phyloP scores from a whole-genome alignment of 1,284 basidiomycete species.

The Sporisorium graminicola region DNA sequence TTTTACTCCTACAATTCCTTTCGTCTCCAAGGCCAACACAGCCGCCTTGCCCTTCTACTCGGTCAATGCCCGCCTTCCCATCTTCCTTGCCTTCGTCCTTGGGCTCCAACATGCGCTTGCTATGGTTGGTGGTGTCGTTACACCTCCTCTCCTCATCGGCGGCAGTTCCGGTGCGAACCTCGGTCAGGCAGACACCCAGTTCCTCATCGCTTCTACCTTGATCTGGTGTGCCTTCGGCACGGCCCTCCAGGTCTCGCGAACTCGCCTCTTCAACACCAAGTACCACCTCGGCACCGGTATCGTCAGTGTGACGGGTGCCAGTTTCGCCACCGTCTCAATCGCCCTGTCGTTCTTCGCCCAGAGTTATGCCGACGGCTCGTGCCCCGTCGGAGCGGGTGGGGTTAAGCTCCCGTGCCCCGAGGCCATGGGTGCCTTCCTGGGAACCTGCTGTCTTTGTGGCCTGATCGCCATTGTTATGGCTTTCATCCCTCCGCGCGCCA shows the following conservation, averaged over 20 bases:
- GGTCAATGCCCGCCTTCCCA: conserved; percentile 24
- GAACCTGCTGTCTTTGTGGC: conserved; percentile 36
- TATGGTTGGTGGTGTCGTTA: conserved; percentile 39
- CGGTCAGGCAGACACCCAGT: conserved; percentile 22
- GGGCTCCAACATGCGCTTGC: conserved; percentile 32
- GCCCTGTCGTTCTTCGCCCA: conserved; percentile 41
- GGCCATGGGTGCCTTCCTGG: conserved; percentile 36
- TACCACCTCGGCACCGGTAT: conserved; percentile 48
- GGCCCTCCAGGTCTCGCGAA: conserved; percentile 32
- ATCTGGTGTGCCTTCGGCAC: conserved; percentile 45
- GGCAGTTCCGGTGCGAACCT: conserved; percentile 23
- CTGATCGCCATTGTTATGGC: conserved; percentile 33
- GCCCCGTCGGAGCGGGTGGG: conserved; percentile 16
- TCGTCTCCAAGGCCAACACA: conserved; percentile 14
- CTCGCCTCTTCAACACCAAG: conserved; percentile 25
- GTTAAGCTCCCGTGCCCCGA: conserved; percentile 36
- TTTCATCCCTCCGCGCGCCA: conserved; percentile 38
- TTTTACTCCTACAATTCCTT: conserved; percentile 35
- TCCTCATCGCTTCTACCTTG: conserved; percentile 39
- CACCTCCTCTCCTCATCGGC: conserved; percentile 34
- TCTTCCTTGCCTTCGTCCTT: conserved; percentile 19
- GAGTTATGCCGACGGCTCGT: conserved; percentile 32
- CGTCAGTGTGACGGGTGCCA: conserved; percentile 38
- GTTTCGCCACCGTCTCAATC: conserved; percentile 40
- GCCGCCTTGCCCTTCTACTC: conserved; percentile 31